These are phyloP conservation scores for Rhodocollybia butyracea DNA, from an alignment of 768 basidiomycete genomes.

Conservation along the genomic window DNA sequence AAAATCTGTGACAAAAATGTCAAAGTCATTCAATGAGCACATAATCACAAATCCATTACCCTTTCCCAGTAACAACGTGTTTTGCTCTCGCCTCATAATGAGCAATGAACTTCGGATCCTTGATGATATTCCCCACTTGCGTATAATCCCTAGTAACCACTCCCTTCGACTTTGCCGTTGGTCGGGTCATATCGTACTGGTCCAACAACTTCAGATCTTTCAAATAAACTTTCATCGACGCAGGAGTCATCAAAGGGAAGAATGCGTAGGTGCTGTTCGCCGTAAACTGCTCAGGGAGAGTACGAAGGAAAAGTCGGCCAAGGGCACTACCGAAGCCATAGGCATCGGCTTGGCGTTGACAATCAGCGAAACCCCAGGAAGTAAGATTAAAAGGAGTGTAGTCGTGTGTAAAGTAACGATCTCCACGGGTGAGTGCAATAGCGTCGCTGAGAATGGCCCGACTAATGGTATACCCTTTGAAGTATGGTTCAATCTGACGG, in stretches of 20 bases:
- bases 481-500: background rate
- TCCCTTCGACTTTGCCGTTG: slow-evolving; percentile 26
- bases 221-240: slow-evolving; percentile 59
- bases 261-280: slow-evolving; percentile 75
- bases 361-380: slow-evolving; percentile 82
- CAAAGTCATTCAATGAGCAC: background rate
- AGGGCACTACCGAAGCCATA: slow-evolving; percentile 67
- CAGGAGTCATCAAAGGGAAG: slow-evolving; percentile 87
- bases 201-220: slow-evolving; percentile 49
- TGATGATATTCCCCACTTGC: slow-evolving; percentile 51
- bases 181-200: slow-evolving; percentile 55
- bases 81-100: slow-evolving; percentile 49
- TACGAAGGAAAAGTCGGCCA: slow-evolving; percentile 70
- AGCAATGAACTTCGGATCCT: slow-evolving; percentile 41
- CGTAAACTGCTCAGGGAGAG: slow-evolving; percentile 65
- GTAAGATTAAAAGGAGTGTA: slow-evolving; percentile 80
- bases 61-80: slow-evolving; percentile 54
- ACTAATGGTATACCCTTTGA: slow-evolving; percentile 71
- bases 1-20: slow-evolving; percentile 48
- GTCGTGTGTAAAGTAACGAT: slow-evolving; percentile 79
- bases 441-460: slow-evolving; percentile 86
- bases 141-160: slow-evolving; percentile 43
- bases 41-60: slow-evolving; percentile 47
- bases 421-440: slow-evolving; percentile 82
- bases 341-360: slow-evolving; percentile 67